Evolutionary conservation across 345 rosid genomes (phyloP).

Genomic region (Bruguiera gymnorhiza): DNA sequence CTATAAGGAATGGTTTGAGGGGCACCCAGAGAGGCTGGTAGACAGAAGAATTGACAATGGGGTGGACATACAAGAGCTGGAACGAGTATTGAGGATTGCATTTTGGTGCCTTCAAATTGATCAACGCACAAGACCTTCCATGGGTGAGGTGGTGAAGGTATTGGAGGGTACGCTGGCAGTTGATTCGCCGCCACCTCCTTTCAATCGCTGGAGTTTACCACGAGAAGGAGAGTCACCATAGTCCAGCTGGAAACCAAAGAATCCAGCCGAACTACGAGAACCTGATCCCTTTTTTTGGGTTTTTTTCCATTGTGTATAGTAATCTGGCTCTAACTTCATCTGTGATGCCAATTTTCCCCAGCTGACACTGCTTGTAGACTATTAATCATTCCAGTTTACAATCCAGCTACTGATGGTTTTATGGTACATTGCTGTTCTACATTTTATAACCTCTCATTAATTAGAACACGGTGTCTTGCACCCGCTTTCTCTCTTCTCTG

Average conservation of each 20-base stretch:
- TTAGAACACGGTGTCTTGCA: too few relatives aligned
- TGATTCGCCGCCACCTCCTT: conserved; percentile 73
- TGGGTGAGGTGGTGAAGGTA: conserved; percentile 78
- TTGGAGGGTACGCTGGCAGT: conserved; percentile 69
- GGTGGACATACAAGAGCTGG: conserved; percentile 51
- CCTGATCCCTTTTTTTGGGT: background rate
- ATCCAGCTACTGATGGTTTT: too few relatives aligned
- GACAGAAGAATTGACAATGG: conserved; percentile 44
- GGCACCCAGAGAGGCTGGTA: conserved; percentile 39
- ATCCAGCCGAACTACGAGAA: background rate
- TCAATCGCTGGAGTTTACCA: conserved; percentile 24
- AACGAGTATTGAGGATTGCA: conserved; percentile 56
- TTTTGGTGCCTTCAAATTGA: conserved; percentile 80
- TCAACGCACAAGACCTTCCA: conserved; percentile 65
- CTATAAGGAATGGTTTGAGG: conserved; percentile 57
- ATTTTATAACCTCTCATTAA: too few relatives aligned
- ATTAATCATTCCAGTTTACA: too few relatives aligned
- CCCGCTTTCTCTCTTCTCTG: too few relatives aligned
- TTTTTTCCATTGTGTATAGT: conserved; percentile 17
- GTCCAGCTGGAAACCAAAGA: conserved; percentile 31
- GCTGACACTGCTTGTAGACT: background rate
- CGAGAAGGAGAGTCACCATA: conserved; percentile 36
- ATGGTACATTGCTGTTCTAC: too few relatives aligned
- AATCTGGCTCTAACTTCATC: background rate
- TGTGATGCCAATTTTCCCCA: background rate